A percentile compares a stretch with the other conserved stretches of the same genome.
Conservation (phyloP, 345 rosid species). For the Cardiospermum halicacabum region DNA sequence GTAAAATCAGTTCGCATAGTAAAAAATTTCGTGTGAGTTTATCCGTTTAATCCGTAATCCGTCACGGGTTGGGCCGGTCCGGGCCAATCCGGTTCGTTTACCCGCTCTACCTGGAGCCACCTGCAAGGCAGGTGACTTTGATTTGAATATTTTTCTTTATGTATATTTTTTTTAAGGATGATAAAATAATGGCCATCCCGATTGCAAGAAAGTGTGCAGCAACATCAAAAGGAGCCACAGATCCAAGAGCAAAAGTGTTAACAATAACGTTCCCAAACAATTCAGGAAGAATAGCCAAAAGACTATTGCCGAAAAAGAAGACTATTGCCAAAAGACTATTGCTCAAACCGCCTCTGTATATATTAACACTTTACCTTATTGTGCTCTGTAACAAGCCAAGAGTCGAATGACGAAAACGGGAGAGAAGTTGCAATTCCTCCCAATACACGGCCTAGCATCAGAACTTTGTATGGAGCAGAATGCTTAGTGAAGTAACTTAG, state of each 20-base stretch:
- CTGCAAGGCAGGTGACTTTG: too few species aligned
- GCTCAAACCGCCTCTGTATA: conserved; percentile 81
- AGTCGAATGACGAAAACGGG: conserved; percentile 71
- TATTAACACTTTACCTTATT: conserved; percentile 46
- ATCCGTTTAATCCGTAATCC: too few species aligned
- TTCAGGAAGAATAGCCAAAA: conserved; percentile 83
- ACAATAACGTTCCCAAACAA: conserved; percentile 83
- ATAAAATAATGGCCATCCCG: conserved; percentile 78
- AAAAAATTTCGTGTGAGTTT: too few species aligned
- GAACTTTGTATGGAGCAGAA: conserved; percentile 67
- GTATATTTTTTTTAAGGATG: too few species aligned
- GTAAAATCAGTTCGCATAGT: too few species aligned
- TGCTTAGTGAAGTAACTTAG: conserved; percentile 93
- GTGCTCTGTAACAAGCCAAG: conserved; percentile 87
- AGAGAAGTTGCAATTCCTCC: conserved; percentile 80
- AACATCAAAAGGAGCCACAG: conserved; percentile 95
- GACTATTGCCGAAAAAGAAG: conserved; percentile 92
- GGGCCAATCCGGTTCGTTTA: too few species aligned
- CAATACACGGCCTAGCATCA: conserved; percentile 66
- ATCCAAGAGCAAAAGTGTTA: conserved; percentile 77
- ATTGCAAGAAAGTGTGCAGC: conserved; percentile 90
- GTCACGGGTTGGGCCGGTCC: too few species aligned
- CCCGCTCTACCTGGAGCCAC: too few species aligned
- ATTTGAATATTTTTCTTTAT: too few species aligned
- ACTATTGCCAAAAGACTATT: conserved; percentile 79